Evolutionary conservation across 257 asterid genomes (phyloP), one percentile per base, ranked within the genome.

Genomic region (Gardenia jasminoides): DNA sequence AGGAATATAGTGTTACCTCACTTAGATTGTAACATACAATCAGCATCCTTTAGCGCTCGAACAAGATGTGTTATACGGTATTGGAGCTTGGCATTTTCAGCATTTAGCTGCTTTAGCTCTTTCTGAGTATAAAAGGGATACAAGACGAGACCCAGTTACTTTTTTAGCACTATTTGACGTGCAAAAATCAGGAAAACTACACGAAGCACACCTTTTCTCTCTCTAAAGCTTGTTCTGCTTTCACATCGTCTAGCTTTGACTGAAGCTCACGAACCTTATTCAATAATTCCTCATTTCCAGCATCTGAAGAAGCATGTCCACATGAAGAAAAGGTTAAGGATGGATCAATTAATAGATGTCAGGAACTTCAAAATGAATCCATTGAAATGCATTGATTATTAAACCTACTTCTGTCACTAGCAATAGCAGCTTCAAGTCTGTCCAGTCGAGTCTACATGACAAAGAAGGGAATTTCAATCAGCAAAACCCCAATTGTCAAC

Each of bases 61-160:
- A 89, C 86, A 33, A 94, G 97, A 88, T 94, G 97, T 72, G 75
- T 77, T 67, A 90, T 82, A 48, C 92, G 95, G 70, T 94, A 92
- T 64, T 86, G 86, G 61, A 94, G 95, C 89, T 90, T 92, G 48
- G 88, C 89, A 62, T 90, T 91, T 78, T 92, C 97, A 2, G 78
- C 80, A 47, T 74, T 69, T 58, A 90, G 93, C 74, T 54, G 64
- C 43, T 83, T 78, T 65, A 85, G 67, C 89, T 92, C 93, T 81
- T 87, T 88, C 82, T 54, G 76, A 77, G 85, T 93, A 97, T 93
- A 86, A 77, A 77, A 76, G 54, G 33, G 76, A 79, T n/a, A 58
- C 65, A 78, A 84, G 70, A 17, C 13, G n/a, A 48, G 10, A 13
- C 75, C 22, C 13, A 30, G 50, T 31, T 20, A 46, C 56, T 70